phyloP scores from a whole-genome alignment of 192 early-diverging fungal genomes.

The Umbelopsis sp. region DNA sequence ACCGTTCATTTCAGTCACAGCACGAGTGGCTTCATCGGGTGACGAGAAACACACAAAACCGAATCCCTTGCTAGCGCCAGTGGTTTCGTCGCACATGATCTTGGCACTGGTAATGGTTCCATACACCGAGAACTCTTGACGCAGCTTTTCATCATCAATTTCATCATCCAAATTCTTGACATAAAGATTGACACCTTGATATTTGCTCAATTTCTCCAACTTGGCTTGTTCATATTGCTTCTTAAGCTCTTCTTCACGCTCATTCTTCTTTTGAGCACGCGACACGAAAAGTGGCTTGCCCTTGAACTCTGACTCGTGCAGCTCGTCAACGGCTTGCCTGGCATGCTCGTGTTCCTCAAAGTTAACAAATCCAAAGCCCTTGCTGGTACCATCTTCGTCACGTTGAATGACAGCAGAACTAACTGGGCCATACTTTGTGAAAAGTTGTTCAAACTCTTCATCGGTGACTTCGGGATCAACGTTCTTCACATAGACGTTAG shows the following conservation, averaged over 20 bases:
- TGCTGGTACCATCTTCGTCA: conserved; percentile 84
- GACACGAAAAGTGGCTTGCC: conserved; percentile 93
- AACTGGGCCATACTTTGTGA: conserved; percentile 78
- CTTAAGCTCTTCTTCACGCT: conserved; percentile 96
- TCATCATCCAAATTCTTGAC: conserved; percentile 98
- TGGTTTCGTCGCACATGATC: conserved; percentile 96
- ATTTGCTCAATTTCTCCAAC: conserved; percentile 96
- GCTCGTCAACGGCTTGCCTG: conserved; percentile 82
- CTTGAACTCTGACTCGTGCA: conserved; percentile 91
- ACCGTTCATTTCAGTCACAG: conserved; percentile 98
- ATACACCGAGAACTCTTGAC: conserved; percentile 95
- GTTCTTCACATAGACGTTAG: conserved; percentile 99
- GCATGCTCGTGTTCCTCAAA: conserved; percentile 91
- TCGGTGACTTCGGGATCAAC: conserved; percentile 79
- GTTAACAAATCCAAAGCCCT: conserved; percentile 98
- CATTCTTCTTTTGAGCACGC: conserved; percentile 98
- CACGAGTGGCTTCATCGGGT: conserved; percentile 98
- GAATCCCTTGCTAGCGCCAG: conserved; percentile 84
- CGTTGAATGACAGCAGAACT: conserved; percentile 78
- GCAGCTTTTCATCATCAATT: conserved; percentile 94
- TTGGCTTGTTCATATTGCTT: conserved; percentile 94
- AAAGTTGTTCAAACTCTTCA: conserved; percentile 79
- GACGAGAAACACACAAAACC: conserved; percentile 99
- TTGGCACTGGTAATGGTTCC: conserved; percentile 97
- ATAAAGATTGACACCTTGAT: conserved; percentile 98